Evolutionary conservation across 371 early-diverging fungal genomes (phyloP), one percentile per base, ranked within the genome.

Genomic region (Cladochytrium tenue): DNA sequence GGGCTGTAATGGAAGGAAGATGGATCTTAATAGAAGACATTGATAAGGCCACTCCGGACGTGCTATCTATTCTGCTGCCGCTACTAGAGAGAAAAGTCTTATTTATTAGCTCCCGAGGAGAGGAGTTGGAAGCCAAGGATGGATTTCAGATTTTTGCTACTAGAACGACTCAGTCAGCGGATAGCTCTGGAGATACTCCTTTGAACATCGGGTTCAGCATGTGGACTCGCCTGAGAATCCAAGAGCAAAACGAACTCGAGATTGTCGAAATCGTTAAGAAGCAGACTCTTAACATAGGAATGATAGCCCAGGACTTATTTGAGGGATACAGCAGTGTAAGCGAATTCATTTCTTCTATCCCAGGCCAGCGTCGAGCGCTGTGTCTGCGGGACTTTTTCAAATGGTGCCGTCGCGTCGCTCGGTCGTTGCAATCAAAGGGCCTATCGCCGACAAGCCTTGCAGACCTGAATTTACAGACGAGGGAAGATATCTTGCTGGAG

Each of bases 11-110:
- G 56, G 89, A 93, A 60, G 99, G 99, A 35, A 80, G 91, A 33
- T 99, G 99, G 99, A 90, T 99, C 27, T 79, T 99, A 63, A 89
- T 99, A 67, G 99, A 99, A 81, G 99, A 99, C 81, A 91, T 99
- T 65, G 98, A 99, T 76, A 81, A 95, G 31, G 99, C 99, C 2
- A 93, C 97, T n/a, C 79, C 89, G 33, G 99, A 99, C 69, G 99
- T 99, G 20, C 81, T 98, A 50, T 94, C 97, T 23, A 89, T 98
- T 1, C 87, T 99, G 50, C 78, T 95, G 56, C 95, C 99, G 2
- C 81, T 99, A 30, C 85, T 99, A 20, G 98, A 99, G 80, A 93
- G 92, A 15, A 83, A 93, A 33, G 90, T 90, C 36, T 84, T 99
- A 32, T 96, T 93, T 77, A 92, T 99, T 57, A 90, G 98, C 1